These are phyloP conservation scores for Hirsutella rhossiliensis DNA, from an alignment of 2,329 filamentous ascomycete species.

Conservation along the genomic window DNA sequence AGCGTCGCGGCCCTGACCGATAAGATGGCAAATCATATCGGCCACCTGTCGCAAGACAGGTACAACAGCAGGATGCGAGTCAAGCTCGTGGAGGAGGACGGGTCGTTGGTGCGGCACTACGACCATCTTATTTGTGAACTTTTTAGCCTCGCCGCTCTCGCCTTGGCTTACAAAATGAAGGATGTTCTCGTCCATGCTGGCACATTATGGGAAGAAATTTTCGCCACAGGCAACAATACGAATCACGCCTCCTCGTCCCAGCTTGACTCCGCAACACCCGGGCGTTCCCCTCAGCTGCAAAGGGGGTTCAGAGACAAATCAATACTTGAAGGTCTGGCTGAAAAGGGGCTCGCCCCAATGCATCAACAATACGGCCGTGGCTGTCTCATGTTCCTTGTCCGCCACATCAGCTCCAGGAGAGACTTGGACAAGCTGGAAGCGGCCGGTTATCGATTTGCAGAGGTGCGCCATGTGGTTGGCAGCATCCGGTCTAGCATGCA, in stretches of 20 bases:
- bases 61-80: conserved; percentile 22
- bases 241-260: neutral
- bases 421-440: conserved; percentile 56
- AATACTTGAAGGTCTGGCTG: conserved; percentile 21
- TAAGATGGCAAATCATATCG: conserved; percentile 62
- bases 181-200: conserved; percentile 52
- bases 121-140: conserved; percentile 69
- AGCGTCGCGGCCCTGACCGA: conserved; percentile 55
- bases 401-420: conserved; percentile 40
- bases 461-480: conserved; percentile 52
- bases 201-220: conserved; percentile 62
- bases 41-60: conserved; percentile 31
- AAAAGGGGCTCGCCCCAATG: conserved; percentile 24
- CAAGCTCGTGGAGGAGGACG: conserved; percentile 38
- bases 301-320: conserved; percentile 7
- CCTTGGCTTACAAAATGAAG: conserved; percentile 57
- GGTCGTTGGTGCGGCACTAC: conserved; percentile 54
- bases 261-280: neutral
- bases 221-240: conserved; percentile 43
- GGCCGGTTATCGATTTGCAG: conserved; percentile 67
- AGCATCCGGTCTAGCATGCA: conserved; percentile 65
- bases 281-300: neutral
- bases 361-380: conserved; percentile 47
- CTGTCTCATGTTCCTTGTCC: conserved; percentile 71
- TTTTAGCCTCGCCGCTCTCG: conserved; percentile 67